These are phyloP conservation scores for Isatis tinctoria DNA, from an alignment of 345 rosid species.

Conservation along the genomic window DNA sequence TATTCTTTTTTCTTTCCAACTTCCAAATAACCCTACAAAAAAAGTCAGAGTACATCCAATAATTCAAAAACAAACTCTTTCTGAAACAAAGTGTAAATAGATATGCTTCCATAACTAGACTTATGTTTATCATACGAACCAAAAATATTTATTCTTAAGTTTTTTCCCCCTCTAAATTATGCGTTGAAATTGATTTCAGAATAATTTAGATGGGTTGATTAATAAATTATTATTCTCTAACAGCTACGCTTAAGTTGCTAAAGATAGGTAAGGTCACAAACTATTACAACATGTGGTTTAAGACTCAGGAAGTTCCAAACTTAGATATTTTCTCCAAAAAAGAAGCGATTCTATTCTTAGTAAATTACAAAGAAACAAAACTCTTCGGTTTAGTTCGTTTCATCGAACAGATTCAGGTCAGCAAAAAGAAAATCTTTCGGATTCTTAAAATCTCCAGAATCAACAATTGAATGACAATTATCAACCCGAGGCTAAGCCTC, in stretches of 20 bases:
- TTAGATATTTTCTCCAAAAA: background rate
- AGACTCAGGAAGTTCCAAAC: conserved; percentile 16
- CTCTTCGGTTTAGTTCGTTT: conserved; percentile 16
- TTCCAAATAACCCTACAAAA: no score
- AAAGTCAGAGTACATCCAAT: no score
- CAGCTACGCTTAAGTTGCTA: conserved; percentile 4
- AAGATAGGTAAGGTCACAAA: conserved; percentile 19
- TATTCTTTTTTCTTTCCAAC: no score
- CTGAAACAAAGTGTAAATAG: no score
- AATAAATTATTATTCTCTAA: conserved; percentile 6
- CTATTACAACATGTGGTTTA: background rate
- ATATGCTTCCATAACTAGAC: background rate
- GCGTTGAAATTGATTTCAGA: background rate
- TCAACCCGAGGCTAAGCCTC: background rate
- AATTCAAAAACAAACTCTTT: no score
- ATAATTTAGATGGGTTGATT: background rate
- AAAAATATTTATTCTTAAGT: background rate
- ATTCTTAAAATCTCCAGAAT: conserved; percentile 3
- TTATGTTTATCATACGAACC: background rate
- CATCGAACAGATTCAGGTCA: conserved; percentile 21
- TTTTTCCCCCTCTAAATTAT: background rate
- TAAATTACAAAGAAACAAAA: conserved; percentile 11
- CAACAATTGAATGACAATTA: background rate
- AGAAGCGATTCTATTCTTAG: conserved; percentile 19
- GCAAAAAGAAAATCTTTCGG: background rate